phyloP scores from a whole-genome alignment of 1,139 yeast species.

The Lodderomyces parapsilosis region DNA sequence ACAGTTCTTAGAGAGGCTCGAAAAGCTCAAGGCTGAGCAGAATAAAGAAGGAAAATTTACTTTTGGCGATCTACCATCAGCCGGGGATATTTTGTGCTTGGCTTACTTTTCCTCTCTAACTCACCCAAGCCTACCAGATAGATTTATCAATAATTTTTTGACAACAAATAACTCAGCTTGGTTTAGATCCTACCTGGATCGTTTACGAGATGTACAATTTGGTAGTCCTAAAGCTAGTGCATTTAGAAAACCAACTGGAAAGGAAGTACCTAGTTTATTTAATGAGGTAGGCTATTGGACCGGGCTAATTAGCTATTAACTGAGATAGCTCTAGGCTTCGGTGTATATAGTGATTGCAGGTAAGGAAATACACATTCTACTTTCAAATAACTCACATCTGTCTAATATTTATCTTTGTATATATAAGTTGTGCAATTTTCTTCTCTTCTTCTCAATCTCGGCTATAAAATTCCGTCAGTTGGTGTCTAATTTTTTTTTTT shows the following conservation, averaged over 20 bases:
- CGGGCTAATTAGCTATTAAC: background rate
- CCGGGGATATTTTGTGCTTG: slow-evolving; percentile 26
- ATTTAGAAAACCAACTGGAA: slow-evolving; percentile 25
- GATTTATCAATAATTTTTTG: slow-evolving; percentile 33
- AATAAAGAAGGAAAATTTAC: slow-evolving; percentile 5
- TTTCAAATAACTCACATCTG: no score
- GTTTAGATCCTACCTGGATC: background rate
- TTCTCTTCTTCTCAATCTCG: background rate
- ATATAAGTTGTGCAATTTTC: no score
- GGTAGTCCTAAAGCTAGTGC: no score
- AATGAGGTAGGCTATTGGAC: slow-evolving; percentile 31
- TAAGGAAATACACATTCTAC: no score
- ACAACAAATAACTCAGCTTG: background rate
- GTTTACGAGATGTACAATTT: background rate
- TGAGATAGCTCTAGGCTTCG: background rate
- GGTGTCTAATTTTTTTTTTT: background rate
- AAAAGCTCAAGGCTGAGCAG: slow-evolving; percentile 17
- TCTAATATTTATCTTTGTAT: no score
- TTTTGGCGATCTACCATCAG: slow-evolving; percentile 11
- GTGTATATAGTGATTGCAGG: background rate
- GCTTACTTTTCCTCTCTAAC: slow-evolving; percentile 42
- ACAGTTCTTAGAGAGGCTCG: slow-evolving; percentile 28
- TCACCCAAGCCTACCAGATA: slow-evolving; percentile 41
- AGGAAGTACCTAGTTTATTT: slow-evolving; percentile 34
- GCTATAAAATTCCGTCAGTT: background rate